These are phyloP conservation scores for Malassezia caprae DNA, from an alignment of 1,284 basidiomycete species.

Conservation along the genomic window DNA sequence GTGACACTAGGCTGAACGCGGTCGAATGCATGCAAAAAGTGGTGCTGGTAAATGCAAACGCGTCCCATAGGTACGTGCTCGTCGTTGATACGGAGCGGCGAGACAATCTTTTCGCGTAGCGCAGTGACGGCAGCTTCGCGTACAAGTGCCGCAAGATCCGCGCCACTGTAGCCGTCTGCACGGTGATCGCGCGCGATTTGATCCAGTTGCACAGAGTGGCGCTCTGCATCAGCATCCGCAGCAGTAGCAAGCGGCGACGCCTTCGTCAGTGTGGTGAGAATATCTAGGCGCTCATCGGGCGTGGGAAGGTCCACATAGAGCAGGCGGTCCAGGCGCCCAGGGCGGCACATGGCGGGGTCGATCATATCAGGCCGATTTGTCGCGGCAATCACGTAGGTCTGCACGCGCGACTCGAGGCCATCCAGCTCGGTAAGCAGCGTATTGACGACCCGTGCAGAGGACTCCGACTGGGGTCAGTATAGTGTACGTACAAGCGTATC, in stretches of 20 bases:
- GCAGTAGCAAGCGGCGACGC: conserved; percentile 61
- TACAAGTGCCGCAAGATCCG: conserved; percentile 43
- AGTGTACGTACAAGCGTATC: conserved; percentile 54
- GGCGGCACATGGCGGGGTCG: conserved; percentile 94
- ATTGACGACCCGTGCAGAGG: conserved; percentile 92
- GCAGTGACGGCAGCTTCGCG: conserved; percentile 73
- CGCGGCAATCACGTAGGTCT: conserved; percentile 94
- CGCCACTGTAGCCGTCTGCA: conserved; percentile 41
- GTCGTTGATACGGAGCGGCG: conserved; percentile 12
- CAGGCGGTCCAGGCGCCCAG: conserved; percentile 87
- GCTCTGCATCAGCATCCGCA: conserved; percentile 51
- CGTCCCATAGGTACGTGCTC: neutral
- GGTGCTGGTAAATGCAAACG: conserved; percentile 11
- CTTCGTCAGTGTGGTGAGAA: conserved; percentile 56
- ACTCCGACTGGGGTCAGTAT: conserved; percentile 60
- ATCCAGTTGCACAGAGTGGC: conserved; percentile 27
- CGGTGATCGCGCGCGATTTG: conserved; percentile 26
- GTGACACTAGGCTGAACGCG: conserved; percentile 18
- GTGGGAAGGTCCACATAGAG: conserved; percentile 87
- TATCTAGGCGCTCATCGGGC: conserved; percentile 69
- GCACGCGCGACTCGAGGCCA: conserved; percentile 67
- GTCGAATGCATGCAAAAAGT: conserved; percentile 14
- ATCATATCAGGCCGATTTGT: conserved; percentile 99
- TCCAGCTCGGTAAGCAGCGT: conserved; percentile 92
- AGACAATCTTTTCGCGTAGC: conserved; percentile 54